Conservation (phyloP, 2,329 filamentous ascomycete species). For the Cladorrhinum sp. region DNA sequence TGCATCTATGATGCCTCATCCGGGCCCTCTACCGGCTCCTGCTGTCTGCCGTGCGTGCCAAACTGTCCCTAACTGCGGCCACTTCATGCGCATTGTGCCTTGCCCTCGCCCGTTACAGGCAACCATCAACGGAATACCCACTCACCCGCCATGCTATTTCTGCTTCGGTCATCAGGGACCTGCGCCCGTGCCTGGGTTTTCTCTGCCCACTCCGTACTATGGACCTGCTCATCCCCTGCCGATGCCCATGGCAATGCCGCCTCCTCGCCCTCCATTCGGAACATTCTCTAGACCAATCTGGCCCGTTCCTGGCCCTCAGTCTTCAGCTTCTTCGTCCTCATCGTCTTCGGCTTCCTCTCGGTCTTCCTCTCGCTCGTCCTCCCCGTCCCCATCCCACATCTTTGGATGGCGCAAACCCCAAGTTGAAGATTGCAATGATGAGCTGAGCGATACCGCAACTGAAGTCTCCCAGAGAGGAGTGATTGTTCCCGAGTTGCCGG, state of each 20-base stretch:
- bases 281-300: not conserved
- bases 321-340: no score
- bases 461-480: not conserved
- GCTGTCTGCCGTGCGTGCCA: not conserved
- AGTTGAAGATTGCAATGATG: conserved; percentile 1
- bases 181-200: not conserved
- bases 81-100: not conserved
- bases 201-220: conserved; percentile 1
- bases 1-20: not conserved
- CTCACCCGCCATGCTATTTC: not conserved
- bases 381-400: not conserved
- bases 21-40: not conserved
- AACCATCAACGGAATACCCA: not conserved
- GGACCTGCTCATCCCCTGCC: not conserved
- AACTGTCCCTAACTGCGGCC: not conserved
- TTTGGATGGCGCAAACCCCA: not conserved
- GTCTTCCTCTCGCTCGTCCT: not conserved
- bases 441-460: not conserved
- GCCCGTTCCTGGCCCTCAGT: not conserved
- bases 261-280: not conserved
- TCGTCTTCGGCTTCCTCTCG: not conserved
- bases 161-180: not conserved
- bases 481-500: not conserved
- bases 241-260: not conserved
- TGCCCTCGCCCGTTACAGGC: not conserved